Base-by-base conservation (phyloP, 805 yeast genomes). In the Saccharomycopsis malanga region DNA sequence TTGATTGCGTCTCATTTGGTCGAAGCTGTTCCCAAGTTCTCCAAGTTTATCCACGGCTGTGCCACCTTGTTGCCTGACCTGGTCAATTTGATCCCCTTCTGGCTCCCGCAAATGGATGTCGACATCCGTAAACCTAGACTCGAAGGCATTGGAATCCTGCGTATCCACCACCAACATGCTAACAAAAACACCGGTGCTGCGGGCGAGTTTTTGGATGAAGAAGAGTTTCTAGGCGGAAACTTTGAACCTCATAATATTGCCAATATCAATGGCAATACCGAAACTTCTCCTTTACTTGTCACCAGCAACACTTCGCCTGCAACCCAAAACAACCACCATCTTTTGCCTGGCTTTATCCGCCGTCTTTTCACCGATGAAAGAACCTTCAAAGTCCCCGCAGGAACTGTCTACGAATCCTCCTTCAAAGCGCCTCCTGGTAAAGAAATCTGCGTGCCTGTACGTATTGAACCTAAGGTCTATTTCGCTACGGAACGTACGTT, bases 391-490 rank as follows among this genome's bases (percentile, higher is more conserved):
- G 79, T 82, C 17, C 81, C 85, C 12, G 68, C 65, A 15, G 87
- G 86, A 23, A 81, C 88, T 0, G 73, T 71, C 0, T 83, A 79
- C 58, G 81, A 77, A 52, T 60, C 76, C 2, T 64, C 68, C 46
- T 72, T 81, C 53, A 67, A 65, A 50, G 84, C 93, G 9, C 98
- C 98, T 20, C 79, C 84, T 36, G 98, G 98, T 1, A 89, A 88
- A 65, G 73, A 76, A 39, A 86, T 93, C 50, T 79, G 88, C 59
- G 93, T 93, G 6, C 98, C 98, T 2, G 94, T 93, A 34, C 77
- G 98, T 59, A 89, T 93, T 32, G 98, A 93, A 66, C 98, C 98
- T 49, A 93, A 93, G 68, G 98, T 93, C n/a, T 93, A 93, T 63
- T 93, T 93, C 66, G 98, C 98, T 4, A 87, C 95, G 21, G 98